These are phyloP conservation scores for Erythrophleum ivorense DNA, from an alignment of 331 rosid species.

Conservation along the genomic window DNA sequence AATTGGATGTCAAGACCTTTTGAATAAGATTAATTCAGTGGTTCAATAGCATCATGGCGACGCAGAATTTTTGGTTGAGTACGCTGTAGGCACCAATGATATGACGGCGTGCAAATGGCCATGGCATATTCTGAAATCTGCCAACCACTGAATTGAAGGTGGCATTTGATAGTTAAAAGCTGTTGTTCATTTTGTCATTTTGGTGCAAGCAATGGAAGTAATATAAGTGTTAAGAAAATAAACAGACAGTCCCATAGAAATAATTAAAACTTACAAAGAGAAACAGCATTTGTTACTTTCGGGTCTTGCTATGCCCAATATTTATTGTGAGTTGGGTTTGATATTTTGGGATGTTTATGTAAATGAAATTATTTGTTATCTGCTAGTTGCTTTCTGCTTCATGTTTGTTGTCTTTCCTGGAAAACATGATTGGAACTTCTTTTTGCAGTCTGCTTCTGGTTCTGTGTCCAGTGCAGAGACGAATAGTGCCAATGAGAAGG, in stretches of 20 bases:
- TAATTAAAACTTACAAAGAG: not conserved
- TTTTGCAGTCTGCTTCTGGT: conserved; percentile 73
- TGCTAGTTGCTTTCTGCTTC: conserved; percentile 15
- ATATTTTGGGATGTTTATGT: not conserved
- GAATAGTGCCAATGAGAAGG: conserved; percentile 43
- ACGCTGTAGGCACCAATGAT: not conserved
- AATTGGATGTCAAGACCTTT: conserved; percentile 8
- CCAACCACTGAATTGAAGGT: conserved; percentile 26
- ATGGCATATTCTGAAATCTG: conserved; percentile 27
- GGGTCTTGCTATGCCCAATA: conserved; percentile 5
- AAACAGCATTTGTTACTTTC: not conserved
- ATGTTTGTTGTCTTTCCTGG: conserved; percentile 8
- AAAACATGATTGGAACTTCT: conserved; percentile 27
- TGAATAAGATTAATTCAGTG: conserved; percentile 5
- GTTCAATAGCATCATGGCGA: not conserved
- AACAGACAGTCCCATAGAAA: not conserved
- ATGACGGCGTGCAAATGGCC: conserved; percentile 13
- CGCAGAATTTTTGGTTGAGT: conserved; percentile 7
- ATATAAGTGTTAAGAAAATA: conserved; percentile 19
- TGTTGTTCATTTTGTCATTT: conserved; percentile 13
- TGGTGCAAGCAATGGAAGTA: not conserved
- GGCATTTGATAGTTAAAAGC: not conserved
- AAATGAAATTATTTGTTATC: not conserved
- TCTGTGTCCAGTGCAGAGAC: conserved; percentile 67
- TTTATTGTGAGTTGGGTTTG: conserved; percentile 9